A percentile compares a stretch with the other conserved stretches of the same genome.
These are phyloP conservation scores for Leccinum pellstonianum DNA, from an alignment of 768 basidiomycete genomes.

Conservation along the genomic window DNA sequence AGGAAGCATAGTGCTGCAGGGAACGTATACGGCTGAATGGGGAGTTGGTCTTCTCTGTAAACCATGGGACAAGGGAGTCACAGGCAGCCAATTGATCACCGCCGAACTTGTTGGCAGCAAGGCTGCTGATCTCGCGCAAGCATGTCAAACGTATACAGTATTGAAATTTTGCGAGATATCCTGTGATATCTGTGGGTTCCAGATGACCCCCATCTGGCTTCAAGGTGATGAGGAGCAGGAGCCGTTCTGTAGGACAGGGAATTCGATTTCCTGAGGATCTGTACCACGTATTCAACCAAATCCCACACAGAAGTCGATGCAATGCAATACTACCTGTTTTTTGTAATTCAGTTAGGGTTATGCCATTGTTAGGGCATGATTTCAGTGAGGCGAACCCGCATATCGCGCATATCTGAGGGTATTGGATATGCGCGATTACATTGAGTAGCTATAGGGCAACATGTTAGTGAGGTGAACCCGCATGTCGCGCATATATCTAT, in stretches of 20 bases:
- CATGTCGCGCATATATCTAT: too few relatives aligned
- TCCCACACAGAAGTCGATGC: not conserved
- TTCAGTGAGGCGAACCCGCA: too few relatives aligned
- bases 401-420: too few relatives aligned
- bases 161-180: not conserved
- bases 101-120: not conserved
- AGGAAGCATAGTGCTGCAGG: not conserved
- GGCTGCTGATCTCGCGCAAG: not conserved
- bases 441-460: too few relatives aligned
- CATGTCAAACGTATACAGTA: not conserved
- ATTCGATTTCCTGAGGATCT: not conserved
- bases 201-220: not conserved
- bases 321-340: too few relatives aligned
- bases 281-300: not conserved
- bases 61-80: not conserved
- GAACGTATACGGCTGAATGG: not conserved
- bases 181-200: not conserved
- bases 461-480: too few relatives aligned
- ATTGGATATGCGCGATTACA: too few relatives aligned
- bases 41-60: not conserved
- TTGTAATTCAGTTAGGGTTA: too few relatives aligned
- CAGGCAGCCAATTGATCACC: not conserved
- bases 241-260: not conserved
- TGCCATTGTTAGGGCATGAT: too few relatives aligned
- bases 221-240: not conserved